Percentiles rank a stretch among this genome's conserved stretches.
These are phyloP conservation scores for Paraconiothyrium sp. DNA, from an alignment of 2,329 filamentous ascomycete genomes.

Conservation along the genomic window DNA sequence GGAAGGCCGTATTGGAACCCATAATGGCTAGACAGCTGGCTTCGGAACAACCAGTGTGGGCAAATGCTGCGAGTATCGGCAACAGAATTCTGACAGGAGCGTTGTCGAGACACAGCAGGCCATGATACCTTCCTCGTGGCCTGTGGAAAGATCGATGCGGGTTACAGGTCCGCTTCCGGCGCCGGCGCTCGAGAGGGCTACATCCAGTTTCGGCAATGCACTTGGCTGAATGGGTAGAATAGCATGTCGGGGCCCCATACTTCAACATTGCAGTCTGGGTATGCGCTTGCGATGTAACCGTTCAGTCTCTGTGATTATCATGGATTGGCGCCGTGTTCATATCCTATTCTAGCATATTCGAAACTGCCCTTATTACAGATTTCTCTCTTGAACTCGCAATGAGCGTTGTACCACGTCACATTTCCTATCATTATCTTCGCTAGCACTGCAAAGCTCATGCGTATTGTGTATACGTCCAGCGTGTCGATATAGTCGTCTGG, in stretches of 20 bases:
- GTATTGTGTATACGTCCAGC: background rate
- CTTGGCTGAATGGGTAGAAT: slow-evolving; percentile 32
- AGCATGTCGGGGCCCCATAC: slow-evolving; percentile 41
- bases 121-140: slow-evolving; percentile 56
- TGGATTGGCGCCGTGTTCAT: background rate
- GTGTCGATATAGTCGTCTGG: background rate
- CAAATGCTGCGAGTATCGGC: slow-evolving; percentile 52
- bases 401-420: background rate
- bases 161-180: slow-evolving; percentile 21
- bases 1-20: slow-evolving; percentile 10
- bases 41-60: slow-evolving; percentile 14
- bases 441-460: background rate
- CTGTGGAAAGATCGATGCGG: slow-evolving; percentile 54
- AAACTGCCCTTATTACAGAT: background rate
- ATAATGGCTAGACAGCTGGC: slow-evolving; percentile 27
- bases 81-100: slow-evolving; percentile 61
- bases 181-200: slow-evolving; percentile 51
- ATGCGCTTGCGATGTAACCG: background rate
- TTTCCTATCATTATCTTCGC: background rate
- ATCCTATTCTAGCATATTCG: background rate
- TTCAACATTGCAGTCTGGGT: slow-evolving; percentile 29
- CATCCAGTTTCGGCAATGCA: slow-evolving; percentile 27
- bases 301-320: too few relatives aligned
- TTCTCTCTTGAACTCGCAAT: background rate
- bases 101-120: slow-evolving; percentile 66